These are phyloP conservation scores for Ganoderma resinaceum DNA, from an alignment of 1,284 basidiomycete species.

Conservation along the genomic window DNA sequence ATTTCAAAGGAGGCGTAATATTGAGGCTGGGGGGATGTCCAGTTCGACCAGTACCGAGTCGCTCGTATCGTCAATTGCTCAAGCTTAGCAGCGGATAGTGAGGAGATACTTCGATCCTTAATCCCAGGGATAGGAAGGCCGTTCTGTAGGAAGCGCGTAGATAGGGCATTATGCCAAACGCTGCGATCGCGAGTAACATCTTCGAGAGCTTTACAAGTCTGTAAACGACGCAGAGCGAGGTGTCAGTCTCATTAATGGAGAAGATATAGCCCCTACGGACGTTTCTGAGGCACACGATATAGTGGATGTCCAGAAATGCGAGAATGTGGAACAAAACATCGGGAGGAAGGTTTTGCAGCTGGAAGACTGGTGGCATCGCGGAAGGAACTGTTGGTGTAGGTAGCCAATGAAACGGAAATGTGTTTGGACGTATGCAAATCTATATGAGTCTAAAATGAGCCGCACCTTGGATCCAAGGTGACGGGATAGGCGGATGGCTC, in stretches of 20 bases:
- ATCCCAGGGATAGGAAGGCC: conserved; percentile 56
- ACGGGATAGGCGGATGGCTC: too few species aligned
- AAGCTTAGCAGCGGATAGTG: conserved; percentile 48
- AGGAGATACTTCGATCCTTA: conserved; percentile 35
- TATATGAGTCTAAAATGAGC: too few species aligned
- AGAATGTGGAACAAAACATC: conserved; percentile 1
- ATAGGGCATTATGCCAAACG: conserved; percentile 59
- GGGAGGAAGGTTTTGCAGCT: neutral
- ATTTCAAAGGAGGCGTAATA: conserved; percentile 41
- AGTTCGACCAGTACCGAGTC: conserved; percentile 51
- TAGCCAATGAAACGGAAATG: neutral
- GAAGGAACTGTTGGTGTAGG: neutral
- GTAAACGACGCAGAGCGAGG: neutral
- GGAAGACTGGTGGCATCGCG: neutral
- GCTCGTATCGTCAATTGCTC: conserved; percentile 50
- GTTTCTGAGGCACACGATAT: conserved; percentile 7
- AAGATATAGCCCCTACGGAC: neutral
- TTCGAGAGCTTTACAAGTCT: conserved; percentile 57
- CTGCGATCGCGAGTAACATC: conserved; percentile 51
- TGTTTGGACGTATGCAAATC: too few species aligned
- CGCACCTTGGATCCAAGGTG: too few species aligned
- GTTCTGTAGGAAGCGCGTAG: conserved; percentile 46
- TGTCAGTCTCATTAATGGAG: neutral
- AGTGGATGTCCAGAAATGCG: neutral
- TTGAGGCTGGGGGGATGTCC: conserved; percentile 51